phyloP scores from a whole-genome alignment of 2,329 filamentous ascomycete species.

The Pezicula radicicola region DNA sequence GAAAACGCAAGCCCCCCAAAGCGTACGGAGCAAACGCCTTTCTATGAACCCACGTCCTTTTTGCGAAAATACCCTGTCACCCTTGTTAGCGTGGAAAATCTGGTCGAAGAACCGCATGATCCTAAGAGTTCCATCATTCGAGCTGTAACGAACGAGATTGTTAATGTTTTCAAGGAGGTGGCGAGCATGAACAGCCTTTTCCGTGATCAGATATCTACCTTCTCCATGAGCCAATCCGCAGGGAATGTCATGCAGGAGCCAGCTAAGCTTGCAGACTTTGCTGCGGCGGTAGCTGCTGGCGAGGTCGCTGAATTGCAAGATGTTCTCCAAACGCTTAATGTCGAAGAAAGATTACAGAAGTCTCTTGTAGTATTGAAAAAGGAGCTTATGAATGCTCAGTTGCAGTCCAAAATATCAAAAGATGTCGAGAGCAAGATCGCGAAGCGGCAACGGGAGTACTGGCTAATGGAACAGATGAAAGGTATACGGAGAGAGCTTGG shows the following conservation, averaged over 20 bases:
- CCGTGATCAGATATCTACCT: slow-evolving; percentile 94
- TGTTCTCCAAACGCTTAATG: slow-evolving; percentile 81
- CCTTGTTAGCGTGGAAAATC: slow-evolving; percentile 91
- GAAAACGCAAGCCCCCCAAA: slow-evolving; percentile 65
- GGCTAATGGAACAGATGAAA: slow-evolving; percentile 99
- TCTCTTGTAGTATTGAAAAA: slow-evolving; percentile 92
- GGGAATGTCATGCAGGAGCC: slow-evolving; percentile 95
- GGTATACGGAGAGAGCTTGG: slow-evolving; percentile 93
- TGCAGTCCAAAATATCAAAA: slow-evolving; percentile 96
- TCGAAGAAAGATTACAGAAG: slow-evolving; percentile 90
- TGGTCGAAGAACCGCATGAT: slow-evolving; percentile 84
- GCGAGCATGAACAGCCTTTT: slow-evolving; percentile 92
- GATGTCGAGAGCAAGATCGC: slow-evolving; percentile 97
- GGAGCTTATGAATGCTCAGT: slow-evolving; percentile 95
- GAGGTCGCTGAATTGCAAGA: slow-evolving; percentile 91
- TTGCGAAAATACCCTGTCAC: slow-evolving; percentile 89
- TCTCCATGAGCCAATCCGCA: slow-evolving; percentile 90
- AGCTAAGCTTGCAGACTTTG: slow-evolving; percentile 93
- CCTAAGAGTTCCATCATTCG: slow-evolving; percentile 85
- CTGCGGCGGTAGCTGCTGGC: slow-evolving; percentile 91
- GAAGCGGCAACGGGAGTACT: slow-evolving; percentile 96
- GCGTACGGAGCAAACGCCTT: slow-evolving; percentile 48
- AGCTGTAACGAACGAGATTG: slow-evolving; percentile 93
- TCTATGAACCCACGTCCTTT: slow-evolving; percentile 88
- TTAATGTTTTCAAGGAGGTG: slow-evolving; percentile 98